Conservation (phyloP, 1,139 yeast genomes). For the Taiozyma sp. region DNA sequence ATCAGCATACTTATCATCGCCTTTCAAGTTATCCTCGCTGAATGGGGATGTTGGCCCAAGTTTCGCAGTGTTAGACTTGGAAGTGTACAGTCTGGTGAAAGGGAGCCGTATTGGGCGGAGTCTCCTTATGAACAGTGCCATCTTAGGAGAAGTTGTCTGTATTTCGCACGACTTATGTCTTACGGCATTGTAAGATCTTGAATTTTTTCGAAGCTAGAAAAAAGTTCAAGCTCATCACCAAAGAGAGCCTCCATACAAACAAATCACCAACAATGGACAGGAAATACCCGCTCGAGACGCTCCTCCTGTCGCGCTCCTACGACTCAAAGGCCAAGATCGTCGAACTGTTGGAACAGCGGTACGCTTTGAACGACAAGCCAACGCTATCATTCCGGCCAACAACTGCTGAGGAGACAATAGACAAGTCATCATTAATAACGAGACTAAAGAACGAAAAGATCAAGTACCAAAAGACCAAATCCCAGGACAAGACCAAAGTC, state of each 20-base stretch:
- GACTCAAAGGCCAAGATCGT: slow-evolving; percentile 36
- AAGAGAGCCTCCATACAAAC: not conserved
- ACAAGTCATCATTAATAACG: slow-evolving; percentile 5
- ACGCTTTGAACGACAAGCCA: slow-evolving; percentile 48
- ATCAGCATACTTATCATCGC: slow-evolving; percentile 17
- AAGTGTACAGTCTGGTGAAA: not conserved
- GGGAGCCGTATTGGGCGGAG: not conserved
- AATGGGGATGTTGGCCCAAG: not conserved
- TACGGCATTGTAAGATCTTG: too few relatives aligned
- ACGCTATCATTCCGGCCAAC: slow-evolving; percentile 45
- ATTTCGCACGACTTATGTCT: too few relatives aligned
- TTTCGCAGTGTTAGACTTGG: not conserved
- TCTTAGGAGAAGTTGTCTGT: not conserved
- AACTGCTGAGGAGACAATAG: slow-evolving; percentile 20
- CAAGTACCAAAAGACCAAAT: slow-evolving; percentile 4
- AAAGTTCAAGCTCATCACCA: not conserved
- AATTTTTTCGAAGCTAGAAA: not conserved
- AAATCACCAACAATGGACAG: slow-evolving; percentile 16
- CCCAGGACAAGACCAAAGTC: slow-evolving; percentile 29
- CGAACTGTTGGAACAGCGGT: slow-evolving; percentile 50
- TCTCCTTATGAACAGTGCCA: not conserved
- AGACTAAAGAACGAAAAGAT: slow-evolving; percentile 8
- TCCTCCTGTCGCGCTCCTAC: slow-evolving; percentile 46
- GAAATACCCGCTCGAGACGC: slow-evolving; percentile 21
- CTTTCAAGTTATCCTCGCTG: slow-evolving; percentile 7